These are phyloP conservation scores for Agaricus bisporus DNA, from an alignment of 768 basidiomycete species.

Conservation along the genomic window DNA sequence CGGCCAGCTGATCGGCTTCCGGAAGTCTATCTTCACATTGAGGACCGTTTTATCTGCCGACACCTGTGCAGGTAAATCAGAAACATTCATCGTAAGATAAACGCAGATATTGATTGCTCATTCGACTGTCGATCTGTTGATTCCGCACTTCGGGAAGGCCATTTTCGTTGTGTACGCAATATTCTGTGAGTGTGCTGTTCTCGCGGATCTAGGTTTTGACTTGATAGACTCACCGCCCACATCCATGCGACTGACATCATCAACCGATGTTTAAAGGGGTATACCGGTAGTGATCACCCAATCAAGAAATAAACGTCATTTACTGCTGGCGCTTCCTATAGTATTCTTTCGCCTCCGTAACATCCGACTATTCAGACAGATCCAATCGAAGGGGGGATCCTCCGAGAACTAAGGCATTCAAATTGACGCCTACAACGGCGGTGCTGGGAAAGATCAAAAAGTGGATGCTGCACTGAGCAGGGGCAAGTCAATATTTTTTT, in stretches of 20 bases:
- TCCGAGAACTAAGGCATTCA: not conserved
- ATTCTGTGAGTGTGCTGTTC: not conserved
- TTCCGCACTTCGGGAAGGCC: not conserved
- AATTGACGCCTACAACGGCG: not conserved
- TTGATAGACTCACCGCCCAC: not conserved
- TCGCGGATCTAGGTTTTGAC: not conserved
- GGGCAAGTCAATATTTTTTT: not conserved
- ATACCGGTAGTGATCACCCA: not conserved
- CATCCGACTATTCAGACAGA: conserved; percentile 3
- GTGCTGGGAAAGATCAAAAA: conserved; percentile 2
- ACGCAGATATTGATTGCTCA: not conserved
- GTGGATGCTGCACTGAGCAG: not conserved
- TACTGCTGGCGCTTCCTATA: conserved; percentile 6
- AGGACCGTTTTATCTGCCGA: conserved; percentile 1
- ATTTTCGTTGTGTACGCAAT: not conserved
- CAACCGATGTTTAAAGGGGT: not conserved
- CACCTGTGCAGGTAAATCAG: conserved; percentile 3
- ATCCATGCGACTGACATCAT: conserved; percentile 6
- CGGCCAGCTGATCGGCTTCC: conserved; percentile 9
- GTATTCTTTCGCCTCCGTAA: conserved; percentile 6
- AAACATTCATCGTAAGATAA: conserved; percentile 1
- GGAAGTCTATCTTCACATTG: conserved; percentile 1
- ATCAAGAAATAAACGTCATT: conserved; percentile 8
- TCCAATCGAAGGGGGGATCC: not conserved
- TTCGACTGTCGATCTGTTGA: not conserved